Base-by-base conservation (phyloP, 2,329 filamentous ascomycete species). In the Trichoderma koningiopsis region DNA sequence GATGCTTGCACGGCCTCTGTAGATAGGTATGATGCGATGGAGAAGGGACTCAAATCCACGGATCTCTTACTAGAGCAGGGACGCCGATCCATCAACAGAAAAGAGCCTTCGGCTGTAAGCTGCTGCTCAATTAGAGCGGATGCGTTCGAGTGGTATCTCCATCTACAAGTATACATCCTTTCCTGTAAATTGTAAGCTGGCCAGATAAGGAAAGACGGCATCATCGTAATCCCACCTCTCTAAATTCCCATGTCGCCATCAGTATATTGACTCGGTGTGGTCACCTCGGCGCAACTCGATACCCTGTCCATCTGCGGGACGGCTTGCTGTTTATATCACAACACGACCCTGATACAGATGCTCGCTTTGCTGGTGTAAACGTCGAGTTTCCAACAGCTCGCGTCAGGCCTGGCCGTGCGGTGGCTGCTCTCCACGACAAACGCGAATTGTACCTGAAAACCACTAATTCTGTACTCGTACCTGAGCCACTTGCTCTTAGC, bases 401-500 rank as follows among this genome's bases (percentile, higher is more conserved):
- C n/a, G 19, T 43, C 40, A 22, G n/a, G 43, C 16, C 43, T 13
- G 43, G n/a, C 43, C 43, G n/a, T 49, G 19, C 47, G 47, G 47
- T 49, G 47, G 47, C 47, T 24, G n/a, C 47, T 49, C 19, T 49
- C 4, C n/a, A 43, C 19, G 40, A 43, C 40, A 43, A 43, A 43
- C 40, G 16, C 40, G 33, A 14, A 6, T n/a, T 43, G 40, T 43
- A n/a, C 40, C 40, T 43, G 40, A n/a, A 43, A 43, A 43, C 19
- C 19, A 24, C 47, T 49, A 49, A 24, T 49, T 24, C 47, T 49
- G 47, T 49, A 24, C 47, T 49, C 47, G 47, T 49, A 49, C 47
- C 47, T 49, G 47, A 52, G 59, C 60, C 43, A 62, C 59, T n/a
- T n/a, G 31, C 31, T 24, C 47, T 63, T 63, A 55, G 60, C 60